These are phyloP conservation scores for Trichoderma sp. DNA, from an alignment of 2,329 filamentous ascomycete species.

Conservation along the genomic window DNA sequence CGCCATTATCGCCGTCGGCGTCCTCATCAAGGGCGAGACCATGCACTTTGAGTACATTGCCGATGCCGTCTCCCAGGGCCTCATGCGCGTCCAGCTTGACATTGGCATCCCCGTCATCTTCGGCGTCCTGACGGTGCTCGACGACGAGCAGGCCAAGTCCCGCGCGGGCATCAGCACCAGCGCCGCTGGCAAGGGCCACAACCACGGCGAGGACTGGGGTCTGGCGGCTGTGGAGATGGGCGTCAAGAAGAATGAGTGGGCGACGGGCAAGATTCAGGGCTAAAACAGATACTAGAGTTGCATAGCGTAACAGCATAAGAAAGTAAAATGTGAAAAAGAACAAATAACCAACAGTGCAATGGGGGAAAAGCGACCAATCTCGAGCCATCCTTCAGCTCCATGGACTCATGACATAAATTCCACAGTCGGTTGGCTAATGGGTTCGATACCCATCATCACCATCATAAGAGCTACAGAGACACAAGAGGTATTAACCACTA, in stretches of 20 bases:
- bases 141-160: slow-evolving; percentile 81
- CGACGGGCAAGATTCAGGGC: slow-evolving; percentile 63
- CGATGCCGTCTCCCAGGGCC: slow-evolving; percentile 83
- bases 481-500: slow-evolving; percentile 2
- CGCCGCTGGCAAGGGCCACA: slow-evolving; percentile 68
- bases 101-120: slow-evolving; percentile 88
- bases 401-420: neutral
- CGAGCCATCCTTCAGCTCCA: neutral
- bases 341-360: neutral
- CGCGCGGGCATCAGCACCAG: slow-evolving; percentile 86
- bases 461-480: slow-evolving; percentile 1
- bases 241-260: slow-evolving; percentile 83
- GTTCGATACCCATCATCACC: neutral
- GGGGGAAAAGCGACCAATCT: neutral
- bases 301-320: neutral
- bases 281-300: slow-evolving; percentile 30
- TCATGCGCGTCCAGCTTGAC: slow-evolving; percentile 94
- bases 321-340: neutral
- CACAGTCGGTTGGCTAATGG: neutral
- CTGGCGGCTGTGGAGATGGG: slow-evolving; percentile 92
- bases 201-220: slow-evolving; percentile 97
- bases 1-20: slow-evolving; percentile 91
- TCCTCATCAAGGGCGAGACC: slow-evolving; percentile 96
- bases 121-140: slow-evolving; percentile 85
- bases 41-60: slow-evolving; percentile 99